Evolutionary conservation across 2,329 filamentous ascomycete species (phyloP), one percentile per base, ranked within the genome.

Genomic region (Fusarium brevicatenulatum): DNA sequence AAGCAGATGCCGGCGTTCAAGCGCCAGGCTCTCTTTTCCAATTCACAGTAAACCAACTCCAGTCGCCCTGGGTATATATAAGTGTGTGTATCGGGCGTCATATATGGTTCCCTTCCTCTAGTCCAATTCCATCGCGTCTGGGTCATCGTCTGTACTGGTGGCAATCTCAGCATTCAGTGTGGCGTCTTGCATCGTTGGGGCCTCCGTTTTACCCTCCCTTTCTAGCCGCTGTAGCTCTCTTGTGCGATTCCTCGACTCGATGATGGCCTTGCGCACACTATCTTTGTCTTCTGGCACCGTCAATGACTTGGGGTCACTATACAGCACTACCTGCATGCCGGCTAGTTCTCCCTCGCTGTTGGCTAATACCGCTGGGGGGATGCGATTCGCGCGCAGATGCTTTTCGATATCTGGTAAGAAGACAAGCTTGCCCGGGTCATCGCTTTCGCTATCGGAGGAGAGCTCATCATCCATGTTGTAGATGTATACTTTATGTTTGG

Each of bases 381-480:
- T 90, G 57, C 95, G 93, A 68, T 92, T 91, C 66, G 88, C 87
- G 70, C 87, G 87, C 58, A 98, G 87, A 79, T 93, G 92, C 82
- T 93, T 94, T 80, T 95, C 92, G 61, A 98, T 93, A 79, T 97
- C 93, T 1, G 94, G 91, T 2, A 97, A 87, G 84, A 98, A 95
- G 78, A 95, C 87, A 52, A 97, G 88, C 73, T 85, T 88, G 74
- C 88, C 87, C 28, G 64, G 61, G n/a, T 89, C 85, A 68, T 88
- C 86, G 63, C 68, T 70, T 18, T 81, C 80, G 74, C 75, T 82
- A 68, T 82, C 83, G 12, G 84, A 85, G 19, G 92, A 91, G 37
- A 98, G 88, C 83, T 98, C 95, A 76, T 92, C 92, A 79, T 97
- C 95, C 15, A 99, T 86, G 82, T 97, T 91, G 85, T 95, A 92